Evolutionary conservation across 495 filamentous ascomycete genomes (phyloP).

Genomic region (Hypomontagnella submonticulosa): DNA sequence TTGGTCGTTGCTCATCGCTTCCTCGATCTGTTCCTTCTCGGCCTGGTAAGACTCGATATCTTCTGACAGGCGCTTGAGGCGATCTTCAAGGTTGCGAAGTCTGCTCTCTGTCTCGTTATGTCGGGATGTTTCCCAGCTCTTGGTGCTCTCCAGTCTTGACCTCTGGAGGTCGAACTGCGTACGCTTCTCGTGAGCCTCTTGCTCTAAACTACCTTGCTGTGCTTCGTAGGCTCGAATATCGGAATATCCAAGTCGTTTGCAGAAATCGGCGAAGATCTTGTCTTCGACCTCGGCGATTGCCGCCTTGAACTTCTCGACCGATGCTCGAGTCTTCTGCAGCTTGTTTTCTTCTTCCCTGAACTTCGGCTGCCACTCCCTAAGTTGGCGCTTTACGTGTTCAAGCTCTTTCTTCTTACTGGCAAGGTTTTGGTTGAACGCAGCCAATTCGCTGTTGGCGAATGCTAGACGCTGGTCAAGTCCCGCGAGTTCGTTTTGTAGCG

Average conservation of each 20-base stretch:
- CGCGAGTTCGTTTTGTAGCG: constrained; percentile 78
- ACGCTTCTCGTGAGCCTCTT: constrained; percentile 86
- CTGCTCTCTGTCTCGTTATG: constrained; percentile 75
- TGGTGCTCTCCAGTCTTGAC: constrained; percentile 78
- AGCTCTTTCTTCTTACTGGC: constrained; percentile 87
- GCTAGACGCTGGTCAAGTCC: constrained; percentile 82
- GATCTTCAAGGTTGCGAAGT: constrained; percentile 71
- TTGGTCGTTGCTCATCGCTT: constrained; percentile 74
- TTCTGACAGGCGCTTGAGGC: constrained; percentile 70
- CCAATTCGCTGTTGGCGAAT: constrained; percentile 78
- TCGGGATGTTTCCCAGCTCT: constrained; percentile 80
- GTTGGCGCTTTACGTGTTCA: constrained; percentile 72
- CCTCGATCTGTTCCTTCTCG: constrained; percentile 78
- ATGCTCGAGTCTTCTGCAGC: constrained; percentile 71
- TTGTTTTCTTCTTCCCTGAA: constrained; percentile 74
- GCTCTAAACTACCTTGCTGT: constrained; percentile 89
- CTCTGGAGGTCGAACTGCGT: constrained; percentile 87
- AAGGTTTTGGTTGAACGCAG: constrained; percentile 85
- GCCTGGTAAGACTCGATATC: constrained; percentile 75
- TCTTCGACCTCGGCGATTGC: constrained; percentile 89
- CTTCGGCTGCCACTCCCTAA: constrained; percentile 80
- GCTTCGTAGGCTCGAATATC: constrained; percentile 93
- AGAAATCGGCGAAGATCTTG: constrained; percentile 87
- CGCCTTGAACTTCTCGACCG: constrained; percentile 74
- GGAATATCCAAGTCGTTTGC: constrained; percentile 83